Base-by-base conservation (phyloP, 2,329 filamentous ascomycete species). In the Fusarium annulatum region DNA sequence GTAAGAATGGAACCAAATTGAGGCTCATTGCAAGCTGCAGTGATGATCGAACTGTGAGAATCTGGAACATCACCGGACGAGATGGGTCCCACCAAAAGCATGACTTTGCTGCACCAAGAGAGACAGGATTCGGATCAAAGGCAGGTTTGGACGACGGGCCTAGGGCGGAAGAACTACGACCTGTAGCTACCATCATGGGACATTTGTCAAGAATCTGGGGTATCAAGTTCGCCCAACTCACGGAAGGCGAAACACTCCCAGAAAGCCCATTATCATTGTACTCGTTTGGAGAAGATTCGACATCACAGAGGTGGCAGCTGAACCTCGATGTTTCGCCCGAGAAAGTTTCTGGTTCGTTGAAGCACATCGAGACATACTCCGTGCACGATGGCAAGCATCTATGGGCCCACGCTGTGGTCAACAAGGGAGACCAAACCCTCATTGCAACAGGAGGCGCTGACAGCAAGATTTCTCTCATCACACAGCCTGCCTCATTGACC, bases 201-300 rank as follows among this genome's bases (percentile, higher is more conserved):
- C 96, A 99, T 81, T 83, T 88, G 7, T 97, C 96, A 12, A 90
- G 96, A 65, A 97, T 99, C 73, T 99, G 96, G 96, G 89, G 90
- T 51, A 90, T 97, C 14, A 88, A 88, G 61, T 96, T 98, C 73
- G 82, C 91, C 2, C 80, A 75, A 6, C 60, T 78, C 43, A 74
- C 55, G 39, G 69, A 67, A 23, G 74, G 77, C 33, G 64, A 73
- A 18, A 51, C 64, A 4, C 34, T 75, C 14, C 64, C 58, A 5
- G 26, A 51, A 21, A 67, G 62, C 5, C 60, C 79, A 4, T 64
- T 92, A 23, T 86, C 85, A 15, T 78, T 97, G 2, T 87, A 94
- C 45, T 97, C 96, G 0, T 93, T 95, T 74, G 94, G 95, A 16
- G 95, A 98, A 82, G 95, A 98, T 81, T 89, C 92, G 14, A 93